Evolutionary conservation across 2,329 filamentous ascomycete species (phyloP), one percentile per base, ranked within the genome.

Genomic region (Calonectria hawksworthii): DNA sequence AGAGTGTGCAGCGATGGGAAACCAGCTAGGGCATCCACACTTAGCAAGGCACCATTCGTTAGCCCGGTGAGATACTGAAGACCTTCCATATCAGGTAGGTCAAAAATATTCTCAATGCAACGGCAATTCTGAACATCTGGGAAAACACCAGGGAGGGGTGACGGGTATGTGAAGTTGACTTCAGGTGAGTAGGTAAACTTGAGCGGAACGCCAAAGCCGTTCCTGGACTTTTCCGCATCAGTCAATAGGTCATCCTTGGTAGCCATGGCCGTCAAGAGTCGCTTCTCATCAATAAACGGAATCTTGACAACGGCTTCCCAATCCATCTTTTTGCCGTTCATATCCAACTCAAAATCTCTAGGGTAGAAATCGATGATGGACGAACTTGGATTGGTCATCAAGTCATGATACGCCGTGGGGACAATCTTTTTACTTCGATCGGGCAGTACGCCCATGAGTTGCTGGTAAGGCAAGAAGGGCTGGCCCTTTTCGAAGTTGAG

Each of bases 241-340:
- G 92, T 92, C n/a, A 99, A 89, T 2, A 94, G 86, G 52, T 93
- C 88, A 77, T 99, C 96, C 83, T 94, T 96, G 9, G 96, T 93
- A 21, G 90, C 93, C 94, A 99, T 98, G 10, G 96, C 97, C 47
- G 89, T 87, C 70, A 99, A 89, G 3, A 99, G 88, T 32, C 97
- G 92, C 80, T 94, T 92, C 84, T 99, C 96, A 73, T 99, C 95
- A 77, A 99, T 99, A 86, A 99, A 99, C 0, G 97, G 97, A 82
- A 99, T 99, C 86, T 99, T 99, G 77, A 99, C 96, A 47, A 99
- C 96, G 34, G 97, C 97, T 84, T 99, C 97, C 97, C 97, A 99
- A 77, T 99, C 98, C 94, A 98, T 98, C 87, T 98, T 99, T 88
- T 99, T 99, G 74, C 97, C 98, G 80, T 99, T 99, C 97, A 99